Base-by-base conservation (phyloP, 2,329 filamentous ascomycete species). In the Xylariaceae sp. region DNA sequence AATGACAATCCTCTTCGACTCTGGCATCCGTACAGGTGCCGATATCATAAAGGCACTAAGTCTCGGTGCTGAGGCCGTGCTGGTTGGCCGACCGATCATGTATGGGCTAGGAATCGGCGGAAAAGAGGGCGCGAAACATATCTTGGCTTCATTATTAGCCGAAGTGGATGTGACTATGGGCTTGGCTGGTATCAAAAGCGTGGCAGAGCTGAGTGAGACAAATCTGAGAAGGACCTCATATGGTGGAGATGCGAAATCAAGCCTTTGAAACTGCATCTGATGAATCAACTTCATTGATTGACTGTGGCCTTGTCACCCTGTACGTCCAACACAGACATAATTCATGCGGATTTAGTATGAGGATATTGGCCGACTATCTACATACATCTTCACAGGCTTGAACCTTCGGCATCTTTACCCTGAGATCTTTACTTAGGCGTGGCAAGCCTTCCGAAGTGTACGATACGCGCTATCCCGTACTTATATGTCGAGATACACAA, bases 1-100 rank as follows among this genome's bases (percentile, higher is more conserved):
- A 50, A 69, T 85, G n/a, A 76, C 77, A 0, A 71, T 87, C 17
- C 73, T 86, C 39, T 77, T 87, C 14, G 85, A 87, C 58, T 75
- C 57, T 59, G 83, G 82, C 0, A 73, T 85, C 31, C 73, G 77
- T n/a, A 71, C 77, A 32, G 82, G 81, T 1, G 77, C 79, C 0
- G 81, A 85, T 56, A 75, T 83, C 1, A 68, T 86, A 66, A 81
- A 81, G 55, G 78, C 77, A 1, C 59, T 75, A 68, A 56, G 71
- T 66, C 44, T 78, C 65, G 71, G 80, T 5, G 81, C 77, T 2
- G 79, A 72, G 30, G 77, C 75, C 5, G 79, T 77, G 30, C 81
- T 83, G 49, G 70, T 86, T 1, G 82, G 82, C 0, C 63, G 82
- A 5, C 71, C 83, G 3, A 83, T 78, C 73, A 71, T 85, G 18